Percentiles rank a stretch among this genome's conserved stretches.
Conservation (phyloP, 2,329 filamentous ascomycete genomes). For the Colletotrichum simmondsii region DNA sequence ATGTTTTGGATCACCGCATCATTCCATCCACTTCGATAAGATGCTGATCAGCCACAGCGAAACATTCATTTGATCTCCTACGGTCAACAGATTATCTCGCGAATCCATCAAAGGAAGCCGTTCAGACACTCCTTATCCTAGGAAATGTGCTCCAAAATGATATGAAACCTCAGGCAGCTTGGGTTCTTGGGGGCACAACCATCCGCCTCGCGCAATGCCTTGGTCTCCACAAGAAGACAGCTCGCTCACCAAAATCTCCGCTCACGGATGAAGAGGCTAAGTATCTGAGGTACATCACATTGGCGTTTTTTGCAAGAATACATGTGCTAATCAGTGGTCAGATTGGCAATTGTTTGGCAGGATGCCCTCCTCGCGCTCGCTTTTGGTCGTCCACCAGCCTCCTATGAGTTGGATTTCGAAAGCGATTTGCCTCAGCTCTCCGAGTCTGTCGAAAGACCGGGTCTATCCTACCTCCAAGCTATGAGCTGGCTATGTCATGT, state of each 20-base stretch:
- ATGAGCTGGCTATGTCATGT: background rate
- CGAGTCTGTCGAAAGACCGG: background rate
- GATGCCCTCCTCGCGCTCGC: background rate
- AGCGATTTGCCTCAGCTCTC: background rate
- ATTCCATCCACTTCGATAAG: background rate
- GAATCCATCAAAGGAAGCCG: background rate
- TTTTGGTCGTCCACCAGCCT: background rate
- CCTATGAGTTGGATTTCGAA: background rate
- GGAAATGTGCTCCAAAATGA: slow-evolving; percentile 30
- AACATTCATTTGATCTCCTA: background rate
- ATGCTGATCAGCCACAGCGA: background rate
- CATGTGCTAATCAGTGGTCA: background rate
- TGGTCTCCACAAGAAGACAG: slow-evolving; percentile 2
- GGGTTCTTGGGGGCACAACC: slow-evolving; percentile 26
- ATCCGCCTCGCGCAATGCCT: slow-evolving; percentile 26
- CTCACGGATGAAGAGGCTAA: background rate
- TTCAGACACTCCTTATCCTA: background rate
- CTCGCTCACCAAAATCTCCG: background rate
- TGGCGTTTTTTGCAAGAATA: background rate
- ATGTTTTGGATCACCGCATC: background rate
- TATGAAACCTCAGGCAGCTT: slow-evolving; percentile 33
- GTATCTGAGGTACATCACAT: background rate
- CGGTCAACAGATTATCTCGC: background rate
- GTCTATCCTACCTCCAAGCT: background rate
- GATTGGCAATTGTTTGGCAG: background rate